These are phyloP conservation scores for Pythium inflatum DNA, from an alignment of 352 stramenopile species.

Conservation along the genomic window DNA sequence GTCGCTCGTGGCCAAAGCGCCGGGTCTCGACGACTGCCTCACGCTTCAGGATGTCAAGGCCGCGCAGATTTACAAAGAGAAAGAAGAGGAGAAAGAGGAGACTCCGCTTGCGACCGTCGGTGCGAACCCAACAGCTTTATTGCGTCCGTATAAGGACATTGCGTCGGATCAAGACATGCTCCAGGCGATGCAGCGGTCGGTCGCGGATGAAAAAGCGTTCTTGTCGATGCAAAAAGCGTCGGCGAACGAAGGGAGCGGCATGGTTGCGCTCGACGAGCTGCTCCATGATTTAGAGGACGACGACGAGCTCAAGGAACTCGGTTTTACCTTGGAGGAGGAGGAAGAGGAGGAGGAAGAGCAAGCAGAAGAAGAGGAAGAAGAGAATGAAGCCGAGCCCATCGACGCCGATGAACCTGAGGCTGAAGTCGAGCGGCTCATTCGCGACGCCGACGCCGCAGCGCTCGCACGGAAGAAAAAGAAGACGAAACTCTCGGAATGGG, in stretches of 20 bases:
- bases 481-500: constrained; percentile 62
- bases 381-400: constrained; percentile 5
- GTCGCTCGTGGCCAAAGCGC: constrained; percentile 53
- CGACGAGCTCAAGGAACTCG: constrained; percentile 59
- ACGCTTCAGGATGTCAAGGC: constrained; percentile 24
- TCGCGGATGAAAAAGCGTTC: constrained; percentile 70
- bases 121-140: constrained; percentile 53
- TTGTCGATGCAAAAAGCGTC: constrained; percentile 51
- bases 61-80: neutral
- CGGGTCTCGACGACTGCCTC: constrained; percentile 59
- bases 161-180: constrained; percentile 58
- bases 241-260: constrained; percentile 48
- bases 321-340: constrained; percentile 55
- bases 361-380: neutral
- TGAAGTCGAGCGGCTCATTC: constrained; percentile 58
- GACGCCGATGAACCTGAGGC: constrained; percentile 49
- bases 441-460: constrained; percentile 16
- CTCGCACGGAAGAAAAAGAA: constrained; percentile 26
- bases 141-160: constrained; percentile 74
- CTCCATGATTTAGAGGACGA: constrained; percentile 73
- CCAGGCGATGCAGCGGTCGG: constrained; percentile 50
- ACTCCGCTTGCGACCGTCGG: constrained; percentile 46
- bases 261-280: constrained; percentile 69
- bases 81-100: constrained; percentile 11
- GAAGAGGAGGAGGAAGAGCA: constrained; percentile 29